These are phyloP conservation scores for Hygrocybe punicea DNA, from an alignment of 768 basidiomycete species.

Conservation along the genomic window DNA sequence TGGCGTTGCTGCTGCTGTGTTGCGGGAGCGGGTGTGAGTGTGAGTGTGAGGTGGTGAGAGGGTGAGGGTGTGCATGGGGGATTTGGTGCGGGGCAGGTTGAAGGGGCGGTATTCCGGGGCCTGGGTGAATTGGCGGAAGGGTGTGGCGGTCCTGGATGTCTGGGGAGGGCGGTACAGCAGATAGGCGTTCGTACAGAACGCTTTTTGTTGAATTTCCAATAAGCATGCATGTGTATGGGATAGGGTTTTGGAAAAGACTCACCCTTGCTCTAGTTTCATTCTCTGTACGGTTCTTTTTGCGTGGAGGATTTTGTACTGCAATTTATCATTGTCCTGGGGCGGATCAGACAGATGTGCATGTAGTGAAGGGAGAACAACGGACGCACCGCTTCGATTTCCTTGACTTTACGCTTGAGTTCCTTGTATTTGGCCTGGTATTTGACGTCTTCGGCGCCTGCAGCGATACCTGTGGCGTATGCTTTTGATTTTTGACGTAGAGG, in stretches of 20 bases:
- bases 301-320: constrained; percentile 74
- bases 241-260: constrained; percentile 39
- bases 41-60: constrained; percentile 25
- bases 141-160: constrained; percentile 43
- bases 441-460: constrained; percentile 77
- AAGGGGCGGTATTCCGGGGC: constrained; percentile 37
- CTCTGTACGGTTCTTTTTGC: constrained; percentile 81
- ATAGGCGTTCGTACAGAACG: constrained; percentile 75
- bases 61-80: constrained; percentile 18
- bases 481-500: constrained; percentile 44
- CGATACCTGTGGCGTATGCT: constrained; percentile 56
- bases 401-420: constrained; percentile 83
- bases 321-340: constrained; percentile 80
- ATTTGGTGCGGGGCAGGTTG: constrained; percentile 15
- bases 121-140: constrained; percentile 31
- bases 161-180: constrained; percentile 56
- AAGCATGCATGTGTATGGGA: constrained; percentile 15
- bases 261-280: constrained; percentile 88
- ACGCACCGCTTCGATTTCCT: constrained; percentile 78
- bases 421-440: constrained; percentile 88
- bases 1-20: constrained; percentile 34
- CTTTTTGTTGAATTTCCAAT: constrained; percentile 27
- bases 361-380: constrained; percentile 10
- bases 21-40: constrained; percentile 35
- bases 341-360: neutral